Base-by-base conservation (phyloP, 306 rosid species). In the Dalbergia cultrata region DNA sequence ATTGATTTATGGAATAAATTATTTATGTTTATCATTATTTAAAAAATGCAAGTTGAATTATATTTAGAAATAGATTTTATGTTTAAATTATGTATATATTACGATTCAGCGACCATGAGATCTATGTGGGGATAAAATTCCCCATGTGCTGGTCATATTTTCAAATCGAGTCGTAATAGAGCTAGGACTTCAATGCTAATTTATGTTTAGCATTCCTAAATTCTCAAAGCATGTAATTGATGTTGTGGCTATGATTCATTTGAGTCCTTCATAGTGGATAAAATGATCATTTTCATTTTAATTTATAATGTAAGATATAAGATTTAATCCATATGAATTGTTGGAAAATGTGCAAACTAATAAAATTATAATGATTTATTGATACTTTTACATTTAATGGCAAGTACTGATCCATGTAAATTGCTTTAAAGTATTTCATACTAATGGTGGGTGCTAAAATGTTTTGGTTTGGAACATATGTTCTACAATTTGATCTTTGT, bases 321-420 rank as follows among this genome's bases (percentile, higher is more conserved):
- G 26, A 84, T 52, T 81, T 33, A 73, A 26, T 76, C 67, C 47
- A 37, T 71, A 16, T 26, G 50, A 70, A 52, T 75, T 60, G 56
- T 75, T 75, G 41, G 63, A 43, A 37, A 11, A 7, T 63, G 26
- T 39, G 47, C 31, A 57, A 70, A 16, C 53, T 53, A 76, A 17
- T 70, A 43, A 18, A 44, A 52, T 54, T 41, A 31, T 33, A 64
- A 80, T 62, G 19, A 47, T 26, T 54, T 53, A 34, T 67, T 67
- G 17, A 22, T 54, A 35, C 13, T 71, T 34, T 72, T 61, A 5
- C 19, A 53, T 19, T 53, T 17, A 16, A 53, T 33, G 16, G 63
- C 63, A 49, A 26, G n/a, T 16, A 57, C 53, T 6, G 12, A 9
- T 73, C 19, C 21, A 37, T 43, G 53, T 54, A 56, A 56, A 72